A percentile compares a stretch with the other conserved stretches of the same genome.
Evolutionary conservation across 179 eudicot genomes (phyloP).

Genomic region (Camellia oleifera): DNA sequence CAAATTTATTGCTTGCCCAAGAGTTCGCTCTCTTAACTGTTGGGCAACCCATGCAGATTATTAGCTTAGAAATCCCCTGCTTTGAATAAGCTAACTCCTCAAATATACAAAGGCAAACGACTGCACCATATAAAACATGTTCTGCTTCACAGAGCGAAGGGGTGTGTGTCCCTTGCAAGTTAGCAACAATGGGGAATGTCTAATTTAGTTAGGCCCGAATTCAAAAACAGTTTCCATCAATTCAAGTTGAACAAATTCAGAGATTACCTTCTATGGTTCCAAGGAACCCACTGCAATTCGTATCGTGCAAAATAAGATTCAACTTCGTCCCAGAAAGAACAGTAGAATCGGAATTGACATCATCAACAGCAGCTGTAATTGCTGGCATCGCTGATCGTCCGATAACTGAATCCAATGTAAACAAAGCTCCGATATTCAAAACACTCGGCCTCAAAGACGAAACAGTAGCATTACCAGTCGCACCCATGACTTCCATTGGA

Average conservation of each 20-base stretch:
- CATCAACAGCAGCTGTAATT: slow-evolving; percentile 66
- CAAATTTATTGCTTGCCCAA: too few relatives aligned
- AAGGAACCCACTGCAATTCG: slow-evolving; percentile 83
- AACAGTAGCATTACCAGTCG: slow-evolving; percentile 15
- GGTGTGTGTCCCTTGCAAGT: not conserved
- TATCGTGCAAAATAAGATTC: slow-evolving; percentile 53
- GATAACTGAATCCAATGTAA: slow-evolving; percentile 63
- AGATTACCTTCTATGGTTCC: slow-evolving; percentile 73
- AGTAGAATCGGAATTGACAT: slow-evolving; percentile 62
- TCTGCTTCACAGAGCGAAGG: not conserved
- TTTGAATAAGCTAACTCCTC: slow-evolving; percentile 1
- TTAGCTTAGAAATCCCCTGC: not conserved
- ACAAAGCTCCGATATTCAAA: slow-evolving; percentile 74
- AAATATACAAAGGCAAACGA: not conserved
- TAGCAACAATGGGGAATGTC: not conserved
- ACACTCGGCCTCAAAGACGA: slow-evolving; percentile 35
- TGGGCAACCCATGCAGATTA: not conserved
- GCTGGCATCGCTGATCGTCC: slow-evolving; percentile 71
- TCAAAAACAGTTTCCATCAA: not conserved
- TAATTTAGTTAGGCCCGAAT: not conserved
- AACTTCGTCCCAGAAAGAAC: slow-evolving; percentile 48
- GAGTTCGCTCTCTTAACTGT: too few relatives aligned
- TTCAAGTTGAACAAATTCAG: slow-evolving; percentile 11
- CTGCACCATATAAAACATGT: not conserved
- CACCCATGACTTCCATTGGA: slow-evolving; percentile 21